A percentile compares a stretch with the other conserved stretches of the same genome.
These are phyloP conservation scores for Coemansia sp. DNA, from an alignment of 192 early-diverging fungal genomes.

Conservation along the genomic window DNA sequence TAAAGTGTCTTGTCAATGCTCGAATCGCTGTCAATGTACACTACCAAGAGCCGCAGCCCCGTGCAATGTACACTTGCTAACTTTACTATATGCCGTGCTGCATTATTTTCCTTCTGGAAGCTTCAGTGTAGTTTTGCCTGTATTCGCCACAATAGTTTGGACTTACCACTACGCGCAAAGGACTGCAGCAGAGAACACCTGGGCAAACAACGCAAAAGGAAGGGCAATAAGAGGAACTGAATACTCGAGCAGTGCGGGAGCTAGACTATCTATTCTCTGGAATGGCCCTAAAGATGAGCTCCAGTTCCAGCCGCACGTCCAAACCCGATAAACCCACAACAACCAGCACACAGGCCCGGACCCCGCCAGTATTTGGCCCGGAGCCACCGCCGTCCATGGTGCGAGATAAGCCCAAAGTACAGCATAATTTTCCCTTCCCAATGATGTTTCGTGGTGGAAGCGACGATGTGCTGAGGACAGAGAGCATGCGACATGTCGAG, in stretches of 20 bases:
- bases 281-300: constrained; percentile 15
- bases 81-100: background rate
- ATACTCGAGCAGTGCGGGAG: background rate
- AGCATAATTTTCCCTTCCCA: constrained; percentile 17
- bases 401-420: constrained; percentile 13
- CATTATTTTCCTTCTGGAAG: background rate
- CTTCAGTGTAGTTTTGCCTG: background rate
- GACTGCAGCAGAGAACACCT: background rate
- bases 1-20: too few relatives aligned
- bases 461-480: constrained; percentile 16
- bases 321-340: background rate
- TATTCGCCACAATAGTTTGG: background rate
- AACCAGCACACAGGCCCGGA: background rate
- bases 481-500: constrained; percentile 28
- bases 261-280: background rate
- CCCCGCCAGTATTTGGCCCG: constrained; percentile 33
- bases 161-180: background rate
- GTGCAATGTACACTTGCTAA: background rate
- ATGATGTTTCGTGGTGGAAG: constrained; percentile 11
- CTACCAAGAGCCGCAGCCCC: too few relatives aligned
- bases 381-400: constrained; percentile 48
- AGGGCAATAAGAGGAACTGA: background rate
- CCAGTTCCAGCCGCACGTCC: background rate
- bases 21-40: too few relatives aligned
- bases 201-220: background rate